Evolutionary conservation across 2,329 filamentous ascomycete genomes (phyloP), one percentile per base, ranked within the genome.

Genomic region (Elsinoe batatas): DNA sequence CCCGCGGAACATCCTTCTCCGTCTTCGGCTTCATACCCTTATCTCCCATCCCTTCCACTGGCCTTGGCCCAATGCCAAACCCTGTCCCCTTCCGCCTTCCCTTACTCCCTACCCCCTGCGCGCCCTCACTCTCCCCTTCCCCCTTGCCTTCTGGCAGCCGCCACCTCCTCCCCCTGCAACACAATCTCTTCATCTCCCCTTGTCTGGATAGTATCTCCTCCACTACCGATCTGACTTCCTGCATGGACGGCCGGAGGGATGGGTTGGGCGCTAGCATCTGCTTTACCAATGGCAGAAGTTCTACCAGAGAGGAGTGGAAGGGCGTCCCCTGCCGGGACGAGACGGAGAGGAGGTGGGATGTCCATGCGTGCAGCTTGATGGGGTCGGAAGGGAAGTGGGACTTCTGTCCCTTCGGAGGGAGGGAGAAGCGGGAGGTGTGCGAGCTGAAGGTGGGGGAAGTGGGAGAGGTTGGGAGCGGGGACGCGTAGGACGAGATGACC

Each of bases 331-430:
- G 44, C n/a, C 7, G 58, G 42, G 13, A 53, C 50, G 38, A 33
- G 5, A 62, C 60, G 17, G 62, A 56, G 1, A 67, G 57, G 61
- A 68, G 5, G 79, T 80, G 32, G n/a, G 33, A 22, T 40, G n/a
- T 84, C 80, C 57, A 80, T 79, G 32, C 80, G 79, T 3, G 88
- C 70, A 1, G 69, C 69, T 1, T 72, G 71, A 79, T 77, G 1
- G 85, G 72, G 61, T 88, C 87, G 60, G 79, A 79, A 68, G 89
- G 85, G 67, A 87, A 90, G 0, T 83, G 83, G 78, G 68, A 89
- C 85, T 6, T 78, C 76, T 1, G 84, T 77, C 5, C 81, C 82
- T 11, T 80, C 81, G 30, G 80, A 80, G 56, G 18, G 7, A 11
- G 12, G 13, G 61, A 58, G 46, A 53, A 35, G 38, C 61, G 62